Conservation (phyloP, 495 filamentous ascomycete species). For the Aspergillus coremiiformis region DNA sequence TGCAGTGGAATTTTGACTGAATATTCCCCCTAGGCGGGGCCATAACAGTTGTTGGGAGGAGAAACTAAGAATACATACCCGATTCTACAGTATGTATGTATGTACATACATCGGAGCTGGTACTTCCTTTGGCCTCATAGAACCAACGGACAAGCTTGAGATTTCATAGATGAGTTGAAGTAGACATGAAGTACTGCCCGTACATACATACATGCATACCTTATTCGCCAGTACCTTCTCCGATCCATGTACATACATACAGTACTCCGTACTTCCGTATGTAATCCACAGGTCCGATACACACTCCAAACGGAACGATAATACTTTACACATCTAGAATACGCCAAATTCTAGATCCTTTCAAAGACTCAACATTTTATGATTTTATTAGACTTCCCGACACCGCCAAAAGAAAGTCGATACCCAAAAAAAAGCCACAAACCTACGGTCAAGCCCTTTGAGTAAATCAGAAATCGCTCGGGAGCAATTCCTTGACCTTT, state of each 20-base stretch:
- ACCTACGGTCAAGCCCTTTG: background rate
- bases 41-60: too few species aligned
- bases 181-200: background rate
- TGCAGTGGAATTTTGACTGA: background rate
- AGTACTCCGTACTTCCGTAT: background rate
- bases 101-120: too few species aligned
- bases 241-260: too few species aligned
- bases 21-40: background rate
- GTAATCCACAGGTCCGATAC: slow-evolving; percentile 2
- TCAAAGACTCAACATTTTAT: background rate
- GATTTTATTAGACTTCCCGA: background rate
- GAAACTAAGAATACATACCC: too few species aligned
- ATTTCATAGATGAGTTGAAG: background rate
- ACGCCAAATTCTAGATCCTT: background rate
- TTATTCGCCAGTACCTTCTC: background rate
- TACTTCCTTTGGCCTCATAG: too few species aligned
- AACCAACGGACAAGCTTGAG: too few species aligned
- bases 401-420: background rate
- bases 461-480: background rate
- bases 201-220: too few species aligned
- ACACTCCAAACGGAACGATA: background rate
- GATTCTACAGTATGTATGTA: too few species aligned
- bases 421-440: background rate
- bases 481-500: too few species aligned
- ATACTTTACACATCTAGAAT: background rate